These are phyloP conservation scores for Lactarius psammicola DNA, from an alignment of 768 basidiomycete species.

Conservation along the genomic window DNA sequence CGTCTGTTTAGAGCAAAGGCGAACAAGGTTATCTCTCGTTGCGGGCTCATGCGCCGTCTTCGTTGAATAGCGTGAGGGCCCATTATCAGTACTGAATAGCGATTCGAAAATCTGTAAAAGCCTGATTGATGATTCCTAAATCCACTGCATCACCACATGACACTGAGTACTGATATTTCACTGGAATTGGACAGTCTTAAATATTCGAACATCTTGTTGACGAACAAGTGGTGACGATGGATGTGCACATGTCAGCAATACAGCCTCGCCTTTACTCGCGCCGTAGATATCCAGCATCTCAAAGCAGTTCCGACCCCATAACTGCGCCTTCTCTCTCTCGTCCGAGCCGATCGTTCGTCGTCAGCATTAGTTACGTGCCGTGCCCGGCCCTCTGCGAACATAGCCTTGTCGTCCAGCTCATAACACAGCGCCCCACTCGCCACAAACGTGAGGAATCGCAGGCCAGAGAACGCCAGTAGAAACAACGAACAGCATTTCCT, in stretches of 20 bases:
- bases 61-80: not conserved
- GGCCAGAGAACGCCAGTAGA: no score
- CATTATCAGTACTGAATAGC: not conserved
- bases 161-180: not conserved
- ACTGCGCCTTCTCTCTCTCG: not conserved
- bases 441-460: no score
- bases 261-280: not conserved
- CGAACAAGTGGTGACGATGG: not conserved
- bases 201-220: not conserved
- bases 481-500: no score
- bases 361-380: no score
- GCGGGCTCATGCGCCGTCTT: not conserved
- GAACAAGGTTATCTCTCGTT: not conserved
- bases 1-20: not conserved
- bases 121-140: no score
- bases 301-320: constrained; percentile 5
- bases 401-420: no score
- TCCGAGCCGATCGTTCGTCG: constrained; percentile 31
- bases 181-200: fast-evolving
- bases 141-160: no score
- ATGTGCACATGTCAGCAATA: not conserved
- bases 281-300: not conserved
- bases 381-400: no score
- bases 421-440: no score
- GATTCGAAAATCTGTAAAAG: not conserved